Conservation (phyloP, 441 rosid species). For the Populus hybrid region DNA sequence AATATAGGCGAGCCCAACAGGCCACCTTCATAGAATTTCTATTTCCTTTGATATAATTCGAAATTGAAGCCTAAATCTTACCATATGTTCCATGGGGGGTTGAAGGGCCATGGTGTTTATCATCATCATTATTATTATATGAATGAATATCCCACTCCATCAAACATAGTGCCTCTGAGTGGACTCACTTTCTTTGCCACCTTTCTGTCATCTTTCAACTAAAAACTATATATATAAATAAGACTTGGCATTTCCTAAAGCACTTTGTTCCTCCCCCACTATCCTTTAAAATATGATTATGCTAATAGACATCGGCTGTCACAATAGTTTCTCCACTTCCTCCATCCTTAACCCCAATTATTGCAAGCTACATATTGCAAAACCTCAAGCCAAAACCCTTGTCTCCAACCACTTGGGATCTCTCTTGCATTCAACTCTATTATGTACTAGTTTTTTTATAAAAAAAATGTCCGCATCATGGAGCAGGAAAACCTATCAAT, state of each 20-base stretch:
- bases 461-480: not conserved
- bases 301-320: not conserved
- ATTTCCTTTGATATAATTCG: not conserved
- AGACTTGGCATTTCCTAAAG: constrained; percentile 14
- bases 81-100: constrained; percentile 10
- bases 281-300: constrained; percentile 10
- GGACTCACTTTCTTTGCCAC: constrained; percentile 24
- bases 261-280: constrained; percentile 25
- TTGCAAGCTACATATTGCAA: not conserved
- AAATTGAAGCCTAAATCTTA: constrained; percentile 3
- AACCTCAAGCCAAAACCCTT: not conserved
- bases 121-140: constrained; percentile 5
- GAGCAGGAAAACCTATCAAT: too few relatives aligned
- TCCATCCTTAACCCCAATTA: not conserved
- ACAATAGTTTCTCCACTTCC: not conserved
- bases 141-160: constrained; percentile 24
- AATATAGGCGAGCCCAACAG: not conserved
- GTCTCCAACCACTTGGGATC: not conserved
- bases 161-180: constrained; percentile 29
- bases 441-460: not conserved
- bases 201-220: not conserved
- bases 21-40: not conserved
- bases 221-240: not conserved
- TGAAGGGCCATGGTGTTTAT: constrained; percentile 7
- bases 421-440: not conserved